Conservation (phyloP, 768 basidiomycete species). For the Suillus weaverae region DNA sequence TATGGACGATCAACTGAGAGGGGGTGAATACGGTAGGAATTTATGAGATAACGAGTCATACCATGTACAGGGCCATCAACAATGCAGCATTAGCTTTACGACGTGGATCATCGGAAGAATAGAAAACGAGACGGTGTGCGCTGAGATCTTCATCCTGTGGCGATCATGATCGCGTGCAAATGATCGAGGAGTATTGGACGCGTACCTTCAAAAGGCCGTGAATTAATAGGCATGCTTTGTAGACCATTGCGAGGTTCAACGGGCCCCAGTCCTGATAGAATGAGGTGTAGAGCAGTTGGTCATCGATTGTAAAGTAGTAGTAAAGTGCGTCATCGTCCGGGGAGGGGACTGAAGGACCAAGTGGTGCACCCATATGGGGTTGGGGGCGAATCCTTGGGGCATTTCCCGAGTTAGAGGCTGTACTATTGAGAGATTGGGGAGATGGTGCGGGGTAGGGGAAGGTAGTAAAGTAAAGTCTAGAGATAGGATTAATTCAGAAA, state of each 20-base stretch:
- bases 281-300: conserved; percentile 87
- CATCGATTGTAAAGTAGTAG: conserved; percentile 92
- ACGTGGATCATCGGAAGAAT: conserved; percentile 82
- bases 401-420: conserved; percentile 50
- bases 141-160: conserved; percentile 71
- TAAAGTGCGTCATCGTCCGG: conserved; percentile 76
- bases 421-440: conserved; percentile 63
- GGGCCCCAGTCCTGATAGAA: conserved; percentile 97
- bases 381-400: conserved; percentile 63
- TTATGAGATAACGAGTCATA: conserved; percentile 41
- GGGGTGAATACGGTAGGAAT: conserved; percentile 20
- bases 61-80: conserved; percentile 91
- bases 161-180: conserved; percentile 24
- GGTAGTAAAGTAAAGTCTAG: conserved; percentile 86
- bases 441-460: conserved; percentile 75
- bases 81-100: conserved; percentile 92
- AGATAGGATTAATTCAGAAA: conserved; percentile 7
- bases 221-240: conserved; percentile 88
- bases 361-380: conserved; percentile 55
- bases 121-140: conserved; percentile 79
- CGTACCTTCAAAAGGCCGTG: conserved; percentile 83
- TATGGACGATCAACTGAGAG: conserved; percentile 85
- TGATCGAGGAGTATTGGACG: conserved; percentile 23
- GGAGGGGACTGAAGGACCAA: conserved; percentile 50
- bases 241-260: conserved; percentile 88